A percentile compares a stretch with the other conserved stretches of the same genome.
phyloP scores from a whole-genome alignment of 345 rosid genomes.

The Leavenworthia alabamica region DNA sequence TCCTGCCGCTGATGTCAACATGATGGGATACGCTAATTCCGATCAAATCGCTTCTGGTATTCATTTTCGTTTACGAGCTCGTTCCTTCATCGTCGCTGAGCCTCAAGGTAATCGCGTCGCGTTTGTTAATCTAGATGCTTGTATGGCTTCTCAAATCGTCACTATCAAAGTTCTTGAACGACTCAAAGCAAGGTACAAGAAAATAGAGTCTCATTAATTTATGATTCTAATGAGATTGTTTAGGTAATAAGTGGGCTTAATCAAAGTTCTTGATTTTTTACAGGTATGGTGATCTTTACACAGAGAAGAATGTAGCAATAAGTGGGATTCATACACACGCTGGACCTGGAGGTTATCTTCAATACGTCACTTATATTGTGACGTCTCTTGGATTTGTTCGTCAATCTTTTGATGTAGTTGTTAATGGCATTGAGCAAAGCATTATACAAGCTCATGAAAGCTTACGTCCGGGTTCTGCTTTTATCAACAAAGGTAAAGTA shows the following conservation, averaged over 20 bases:
- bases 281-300: constrained; percentile 87
- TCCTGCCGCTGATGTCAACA: constrained; percentile 97
- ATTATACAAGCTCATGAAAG: constrained; percentile 83
- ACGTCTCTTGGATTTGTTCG: constrained; percentile 96
- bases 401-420: constrained; percentile 85
- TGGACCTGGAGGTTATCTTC: constrained; percentile 99
- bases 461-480: constrained; percentile 75
- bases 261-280: neutral
- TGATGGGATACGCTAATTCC: constrained; percentile 95
- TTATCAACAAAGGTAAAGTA: constrained; percentile 68
- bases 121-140: constrained; percentile 92
- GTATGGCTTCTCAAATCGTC: constrained; percentile 95
- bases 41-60: constrained; percentile 78
- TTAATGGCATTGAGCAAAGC: constrained; percentile 88
- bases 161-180: constrained; percentile 53
- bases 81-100: constrained; percentile 80
- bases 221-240: neutral
- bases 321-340: constrained; percentile 99
- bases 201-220: neutral
- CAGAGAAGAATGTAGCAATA: constrained; percentile 86
- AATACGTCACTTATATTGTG: constrained; percentile 69
- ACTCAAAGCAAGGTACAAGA: constrained; percentile 21
- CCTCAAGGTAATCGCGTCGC: constrained; percentile 68
- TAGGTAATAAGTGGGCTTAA: neutral
- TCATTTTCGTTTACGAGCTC: constrained; percentile 88